Conservation (phyloP, 2,329 filamentous ascomycete species). For the Hymenoscyphus scutula region DNA sequence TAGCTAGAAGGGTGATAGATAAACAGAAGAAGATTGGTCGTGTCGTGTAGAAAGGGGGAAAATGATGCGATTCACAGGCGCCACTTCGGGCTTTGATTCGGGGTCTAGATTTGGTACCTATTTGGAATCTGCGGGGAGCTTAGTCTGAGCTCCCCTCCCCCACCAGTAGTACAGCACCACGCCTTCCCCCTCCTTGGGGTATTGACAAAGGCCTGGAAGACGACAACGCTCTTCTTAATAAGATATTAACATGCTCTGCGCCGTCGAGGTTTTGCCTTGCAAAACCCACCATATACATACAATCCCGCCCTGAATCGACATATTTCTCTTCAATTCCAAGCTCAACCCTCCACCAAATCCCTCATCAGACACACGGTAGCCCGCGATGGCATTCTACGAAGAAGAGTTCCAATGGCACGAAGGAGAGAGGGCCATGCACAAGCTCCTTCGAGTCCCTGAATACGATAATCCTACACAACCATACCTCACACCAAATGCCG, state of each 20-base stretch:
- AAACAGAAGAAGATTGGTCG: too few relatives aligned
- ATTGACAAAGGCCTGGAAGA: not conserved
- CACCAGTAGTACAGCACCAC: not conserved
- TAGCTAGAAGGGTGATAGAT: too few relatives aligned
- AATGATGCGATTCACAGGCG: too few relatives aligned
- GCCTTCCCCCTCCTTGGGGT: not conserved
- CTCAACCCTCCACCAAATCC: not conserved
- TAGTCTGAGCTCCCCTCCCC: not conserved
- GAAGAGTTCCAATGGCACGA: conserved; percentile 54
- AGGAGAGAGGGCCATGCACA: conserved; percentile 66
- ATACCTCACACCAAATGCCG: conserved; percentile 61
- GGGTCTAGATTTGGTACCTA: too few relatives aligned
- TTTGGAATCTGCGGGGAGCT: not conserved
- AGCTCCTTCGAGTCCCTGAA: conserved; percentile 56
- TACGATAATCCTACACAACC: conserved; percentile 64
- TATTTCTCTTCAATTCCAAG: not conserved
- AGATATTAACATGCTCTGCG: not conserved
- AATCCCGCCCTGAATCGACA: conserved; percentile 3
- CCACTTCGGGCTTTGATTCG: too few relatives aligned
- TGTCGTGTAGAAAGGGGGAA: too few relatives aligned
- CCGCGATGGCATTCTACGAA: conserved; percentile 37
- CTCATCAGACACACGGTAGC: not conserved
- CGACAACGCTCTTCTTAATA: not conserved
- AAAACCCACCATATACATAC: conserved; percentile 1
- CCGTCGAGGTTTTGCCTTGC: not conserved